Percentiles rank a stretch among this genome's conserved stretches.
Conservation (phyloP, 2,329 filamentous ascomycete genomes). For the Pseudomassariella vexata region DNA sequence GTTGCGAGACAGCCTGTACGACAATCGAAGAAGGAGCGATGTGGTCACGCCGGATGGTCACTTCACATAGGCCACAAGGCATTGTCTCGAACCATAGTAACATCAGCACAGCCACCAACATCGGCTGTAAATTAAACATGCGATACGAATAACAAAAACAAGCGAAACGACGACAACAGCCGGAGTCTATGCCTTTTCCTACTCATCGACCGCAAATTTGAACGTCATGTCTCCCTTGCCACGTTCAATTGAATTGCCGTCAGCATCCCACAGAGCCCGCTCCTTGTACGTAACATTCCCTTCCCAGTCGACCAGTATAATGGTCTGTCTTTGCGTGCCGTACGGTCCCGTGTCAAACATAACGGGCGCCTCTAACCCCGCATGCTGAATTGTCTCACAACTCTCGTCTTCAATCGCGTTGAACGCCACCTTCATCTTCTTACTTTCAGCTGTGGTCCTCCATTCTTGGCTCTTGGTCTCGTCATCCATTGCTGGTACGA, state of each 20-base stretch:
- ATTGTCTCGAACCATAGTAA: no score
- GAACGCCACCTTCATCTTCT: conserved; percentile 29
- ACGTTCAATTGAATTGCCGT: conserved; percentile 47
- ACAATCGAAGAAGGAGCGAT: no score
- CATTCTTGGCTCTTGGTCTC: conserved; percentile 38
- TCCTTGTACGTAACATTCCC: conserved; percentile 56
- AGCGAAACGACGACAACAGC: no score
- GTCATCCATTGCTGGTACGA: conserved; percentile 53
- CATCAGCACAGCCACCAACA: no score
- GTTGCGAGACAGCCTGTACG: no score
- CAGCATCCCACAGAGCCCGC: conserved; percentile 52
- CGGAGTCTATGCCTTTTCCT: no score
- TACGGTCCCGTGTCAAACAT: conserved; percentile 55
- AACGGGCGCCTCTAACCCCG: conserved; percentile 29
- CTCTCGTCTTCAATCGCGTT: conserved; percentile 29
- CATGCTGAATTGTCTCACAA: conserved; percentile 27
- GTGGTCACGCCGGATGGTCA: no score
- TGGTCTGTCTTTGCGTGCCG: conserved; percentile 59
- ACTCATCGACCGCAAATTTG: conserved; percentile 42
- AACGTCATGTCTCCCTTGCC: conserved; percentile 52
- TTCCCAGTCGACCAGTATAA: conserved; percentile 57
- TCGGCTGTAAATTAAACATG: no score
- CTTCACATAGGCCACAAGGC: no score
- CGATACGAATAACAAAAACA: no score
- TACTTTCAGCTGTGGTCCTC: conserved; percentile 27